Evolutionary conservation across 129 eudicot genomes (phyloP).

Genomic region (Saposhnikovia divaricata): DNA sequence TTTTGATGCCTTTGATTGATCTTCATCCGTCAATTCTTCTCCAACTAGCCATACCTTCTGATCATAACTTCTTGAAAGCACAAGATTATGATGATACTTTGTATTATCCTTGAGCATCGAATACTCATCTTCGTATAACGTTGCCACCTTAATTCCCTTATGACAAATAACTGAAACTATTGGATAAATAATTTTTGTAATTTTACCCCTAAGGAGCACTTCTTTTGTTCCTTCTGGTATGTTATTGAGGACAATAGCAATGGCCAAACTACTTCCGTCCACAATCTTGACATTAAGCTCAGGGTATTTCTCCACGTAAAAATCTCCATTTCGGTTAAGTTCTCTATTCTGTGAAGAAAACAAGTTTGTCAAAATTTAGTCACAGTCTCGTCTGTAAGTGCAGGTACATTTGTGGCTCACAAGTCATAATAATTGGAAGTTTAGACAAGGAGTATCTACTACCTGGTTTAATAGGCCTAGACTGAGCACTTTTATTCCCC

Average conservation of each 20-base stretch:
- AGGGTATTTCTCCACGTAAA: slow-evolving; percentile 48
- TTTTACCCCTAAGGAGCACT: slow-evolving; percentile 42
- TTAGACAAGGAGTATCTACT: background rate
- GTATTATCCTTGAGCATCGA: background rate
- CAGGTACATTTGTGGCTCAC: background rate
- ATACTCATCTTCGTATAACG: background rate
- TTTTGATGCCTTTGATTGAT: slow-evolving; percentile 59
- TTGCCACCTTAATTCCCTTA: slow-evolving; percentile 54
- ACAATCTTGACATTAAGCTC: slow-evolving; percentile 54
- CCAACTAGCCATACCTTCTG: slow-evolving; percentile 80
- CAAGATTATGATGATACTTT: slow-evolving; percentile 1
- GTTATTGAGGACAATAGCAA: slow-evolving; percentile 32
- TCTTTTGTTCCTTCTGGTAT: slow-evolving; percentile 53
- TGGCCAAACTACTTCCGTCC: slow-evolving; percentile 83
- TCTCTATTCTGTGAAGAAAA: slow-evolving; percentile 39
- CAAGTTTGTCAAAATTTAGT: background rate
- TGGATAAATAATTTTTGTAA: slow-evolving; percentile 45
- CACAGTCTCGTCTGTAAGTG: background rate
- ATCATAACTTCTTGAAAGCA: background rate
- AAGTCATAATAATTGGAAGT: background rate
- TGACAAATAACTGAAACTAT: slow-evolving; percentile 56
- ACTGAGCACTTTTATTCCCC: slow-evolving; percentile 59
- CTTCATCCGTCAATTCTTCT: slow-evolving; percentile 48
- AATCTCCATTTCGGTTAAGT: slow-evolving; percentile 51
- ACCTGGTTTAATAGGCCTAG: slow-evolving; percentile 84